Evolutionary conservation across 23 red algal genomes (phyloP).

Genomic region (Pyropia haitanensis): DNA sequence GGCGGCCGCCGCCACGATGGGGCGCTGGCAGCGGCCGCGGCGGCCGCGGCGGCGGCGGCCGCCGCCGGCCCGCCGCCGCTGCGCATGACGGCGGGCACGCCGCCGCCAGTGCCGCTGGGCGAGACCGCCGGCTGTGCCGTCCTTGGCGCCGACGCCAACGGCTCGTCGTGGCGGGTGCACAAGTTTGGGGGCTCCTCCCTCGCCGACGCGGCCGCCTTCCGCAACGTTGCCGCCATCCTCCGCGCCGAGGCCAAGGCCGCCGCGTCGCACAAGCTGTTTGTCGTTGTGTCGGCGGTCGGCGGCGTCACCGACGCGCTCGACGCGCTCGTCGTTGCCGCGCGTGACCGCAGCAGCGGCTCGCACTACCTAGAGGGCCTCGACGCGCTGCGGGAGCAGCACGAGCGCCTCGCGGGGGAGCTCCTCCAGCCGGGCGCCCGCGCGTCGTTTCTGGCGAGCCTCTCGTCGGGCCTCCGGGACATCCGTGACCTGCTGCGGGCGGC

Average conservation of each 20-base stretch:
- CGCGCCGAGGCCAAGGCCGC: slow-evolving; percentile 1
- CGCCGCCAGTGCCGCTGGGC: too few species aligned
- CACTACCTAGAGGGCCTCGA: slow-evolving; percentile 86
- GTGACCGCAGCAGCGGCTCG: slow-evolving; percentile 24
- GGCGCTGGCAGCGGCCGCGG: too few species aligned
- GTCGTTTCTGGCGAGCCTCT: slow-evolving; percentile 62
- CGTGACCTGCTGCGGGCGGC: slow-evolving; percentile 77
- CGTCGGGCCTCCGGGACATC: slow-evolving; percentile 59
- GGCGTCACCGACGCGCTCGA: slow-evolving; percentile 77
- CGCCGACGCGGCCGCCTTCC: slow-evolving; percentile 32
- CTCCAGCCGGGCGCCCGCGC: slow-evolving; percentile 48
- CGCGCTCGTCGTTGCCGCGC: slow-evolving; percentile 29
- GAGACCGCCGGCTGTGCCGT: too few species aligned
- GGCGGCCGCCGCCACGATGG: too few species aligned
- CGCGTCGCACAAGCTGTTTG: slow-evolving; percentile 26
- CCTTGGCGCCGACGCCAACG: too few species aligned
- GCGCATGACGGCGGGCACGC: too few species aligned
- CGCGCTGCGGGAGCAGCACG: slow-evolving; percentile 61
- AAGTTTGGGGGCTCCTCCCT: slow-evolving; percentile 94
- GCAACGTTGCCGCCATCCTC: slow-evolving; percentile 34
- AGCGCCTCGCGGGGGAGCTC: slow-evolving; percentile 39
- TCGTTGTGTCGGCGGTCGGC: slow-evolving; percentile 83
- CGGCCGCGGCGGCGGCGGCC: too few species aligned
- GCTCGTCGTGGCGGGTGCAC: slow-evolving; percentile 49
- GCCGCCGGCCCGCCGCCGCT: too few species aligned